A percentile compares a stretch with the other conserved stretches of the same genome.
Evolutionary conservation across 768 basidiomycete species (phyloP).

Genomic region (Coprinellus micaceus): DNA sequence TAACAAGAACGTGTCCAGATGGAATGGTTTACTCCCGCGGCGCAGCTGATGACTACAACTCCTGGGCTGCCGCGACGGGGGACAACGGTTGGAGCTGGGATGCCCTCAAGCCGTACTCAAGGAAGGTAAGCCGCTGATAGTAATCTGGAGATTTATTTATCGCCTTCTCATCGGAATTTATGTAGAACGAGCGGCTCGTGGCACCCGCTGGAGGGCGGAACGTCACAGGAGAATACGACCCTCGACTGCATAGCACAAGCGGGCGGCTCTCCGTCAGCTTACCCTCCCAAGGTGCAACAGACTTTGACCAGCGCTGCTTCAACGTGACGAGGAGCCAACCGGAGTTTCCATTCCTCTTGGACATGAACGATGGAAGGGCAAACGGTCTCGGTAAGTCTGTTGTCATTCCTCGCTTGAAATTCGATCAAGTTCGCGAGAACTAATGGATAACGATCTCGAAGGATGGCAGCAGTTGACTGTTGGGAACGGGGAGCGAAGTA

Average conservation of each 20-base stretch:
- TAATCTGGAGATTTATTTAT: not conserved
- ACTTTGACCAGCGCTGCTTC: slow-evolving; percentile 25
- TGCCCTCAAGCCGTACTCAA: slow-evolving; percentile 22
- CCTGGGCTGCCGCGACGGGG: slow-evolving; percentile 23
- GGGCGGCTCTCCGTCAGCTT: slow-evolving; percentile 25
- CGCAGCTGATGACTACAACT: slow-evolving; percentile 27
- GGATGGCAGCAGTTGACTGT: not conserved
- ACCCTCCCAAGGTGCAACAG: slow-evolving; percentile 17
- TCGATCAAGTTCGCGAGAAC: too few species aligned
- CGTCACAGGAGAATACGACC: slow-evolving; percentile 28
- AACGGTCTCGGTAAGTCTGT: not conserved
- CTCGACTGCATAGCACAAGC: slow-evolving; percentile 23
- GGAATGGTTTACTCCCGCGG: slow-evolving; percentile 26
- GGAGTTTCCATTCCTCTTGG: slow-evolving; percentile 36
- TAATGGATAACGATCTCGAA: too few species aligned
- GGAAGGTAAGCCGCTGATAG: slow-evolving; percentile 14
- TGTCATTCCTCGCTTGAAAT: not conserved
- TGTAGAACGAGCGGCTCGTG: slow-evolving; percentile 29
- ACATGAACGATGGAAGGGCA: slow-evolving; percentile 13
- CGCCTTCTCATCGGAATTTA: not conserved
- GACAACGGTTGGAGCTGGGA: slow-evolving; percentile 34
- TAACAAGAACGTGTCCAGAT: slow-evolving; percentile 4
- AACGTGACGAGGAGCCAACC: slow-evolving; percentile 21
- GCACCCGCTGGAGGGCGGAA: slow-evolving; percentile 28
- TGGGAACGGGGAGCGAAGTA: slow-evolving; percentile 2